Evolutionary conservation across 177 flowering plant genomes (phyloP), one percentile per base, ranked within the genome.

Genomic region (Tripterygium wilfordii): DNA sequence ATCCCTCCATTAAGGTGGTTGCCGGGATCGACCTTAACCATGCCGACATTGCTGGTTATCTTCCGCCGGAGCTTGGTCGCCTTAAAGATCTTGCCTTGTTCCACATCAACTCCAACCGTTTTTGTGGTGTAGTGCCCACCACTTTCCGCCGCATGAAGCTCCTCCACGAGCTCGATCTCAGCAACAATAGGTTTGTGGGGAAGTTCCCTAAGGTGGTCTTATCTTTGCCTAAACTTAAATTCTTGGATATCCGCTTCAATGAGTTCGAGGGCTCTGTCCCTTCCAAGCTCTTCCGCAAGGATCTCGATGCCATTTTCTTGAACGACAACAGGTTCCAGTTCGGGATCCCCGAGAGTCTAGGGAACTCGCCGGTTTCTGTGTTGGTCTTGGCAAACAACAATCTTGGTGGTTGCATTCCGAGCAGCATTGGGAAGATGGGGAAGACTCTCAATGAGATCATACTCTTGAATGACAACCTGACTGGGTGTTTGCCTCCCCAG

Each of bases 21-120:
- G 88, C 95, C 23, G 88, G 85, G 5, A 66, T 86, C 36, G 95
- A 86, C 49, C 78, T 83, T 53, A 86, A 86, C 68, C 86, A 83
- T 48, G 88, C 65, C 0, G 86, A 83, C 58, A 83, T 86, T 39
- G 95, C 95, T 2, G 95, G 88, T 6, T 77, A 73, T 45, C 81
- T 86, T 18, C 88, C 88, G 0, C 20, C 45, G 0, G 82, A 86
- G 60, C 75, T 86, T 3, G 86, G 96, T 32, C 66, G 63, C 17
- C 69, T 86, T 25, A 36, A 77, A 0, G 85, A 86, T 52, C 79
- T 86, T 16, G 78, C 91, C 3, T 67, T 86, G 27, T 69, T 86
- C 57, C 96, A 86, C 60, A 27, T 86, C 56, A 86, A 86, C 73
- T 75, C 88, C 28, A 83, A 86, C 48, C 66, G 96, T 12, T 86